Base-by-base conservation (phyloP, 2,329 filamentous ascomycete species). In the Pochonia chlamydosporia region DNA sequence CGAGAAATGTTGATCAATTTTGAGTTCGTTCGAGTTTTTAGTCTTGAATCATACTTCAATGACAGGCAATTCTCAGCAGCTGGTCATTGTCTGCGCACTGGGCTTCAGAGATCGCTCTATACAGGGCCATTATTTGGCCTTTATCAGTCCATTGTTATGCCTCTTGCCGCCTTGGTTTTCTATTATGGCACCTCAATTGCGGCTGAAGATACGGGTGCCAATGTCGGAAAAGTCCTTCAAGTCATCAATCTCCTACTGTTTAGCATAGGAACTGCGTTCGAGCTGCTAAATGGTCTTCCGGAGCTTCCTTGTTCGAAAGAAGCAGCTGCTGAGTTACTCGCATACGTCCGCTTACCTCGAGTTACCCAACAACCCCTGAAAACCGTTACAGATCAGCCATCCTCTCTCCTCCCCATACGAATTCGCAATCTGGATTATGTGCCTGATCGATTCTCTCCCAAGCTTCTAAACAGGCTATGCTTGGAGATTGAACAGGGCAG, bases 211-310 rank as follows among this genome's bases (percentile, higher is more conserved):
- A 65, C 61, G 11, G n/a, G 21, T n/a, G 59, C 67, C n/a, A 72
- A 70, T 0, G 76, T 85, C 0, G 71, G 76, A 2, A 69, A 75
- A 2, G 77, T 93, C 16, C 68, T 95, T 24, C 80, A 85, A 50
- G 87, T 93, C 1, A 83, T 93, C 56, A 86, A 90, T 28, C 75
- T 96, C 45, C 75, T 97, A 1, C 76, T 96, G n/a, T 87, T 96
- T 61, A 85, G 87, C 51, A 80, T 95, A 47, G 82, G 84, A 10
- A 88, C 85, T 10, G 80, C 87, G 2, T 81, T 81, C 30, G 75
- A 76, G 26, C 79, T 93, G 46, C 68, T 95, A 16, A 76, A 79
- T 41, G 84, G 84, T 58, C 81, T 97, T 21, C 91, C 92, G 0
- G 89, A 95, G 59, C 82, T 96, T 37, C 84, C 82, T 11, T 80